Conservation (phyloP, 2,329 filamentous ascomycete species). For the Sarocladium kiliense region DNA sequence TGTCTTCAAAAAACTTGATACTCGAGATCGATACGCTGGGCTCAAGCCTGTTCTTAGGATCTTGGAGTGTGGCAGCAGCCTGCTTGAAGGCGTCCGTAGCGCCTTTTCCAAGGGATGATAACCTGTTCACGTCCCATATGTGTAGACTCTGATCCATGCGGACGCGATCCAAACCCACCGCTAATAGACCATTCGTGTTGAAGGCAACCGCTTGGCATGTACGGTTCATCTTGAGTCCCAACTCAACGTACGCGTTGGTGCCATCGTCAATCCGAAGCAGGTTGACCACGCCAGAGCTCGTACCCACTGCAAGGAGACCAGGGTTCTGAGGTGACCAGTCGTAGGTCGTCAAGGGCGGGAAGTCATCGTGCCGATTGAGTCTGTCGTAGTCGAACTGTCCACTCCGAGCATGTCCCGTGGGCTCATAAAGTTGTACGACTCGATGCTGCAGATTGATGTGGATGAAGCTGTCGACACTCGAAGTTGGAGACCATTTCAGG, state of each 20-base stretch:
- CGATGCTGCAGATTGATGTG: slow-evolving; percentile 61
- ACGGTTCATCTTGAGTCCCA: slow-evolving; percentile 68
- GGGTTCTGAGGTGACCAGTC: slow-evolving; percentile 61
- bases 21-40: slow-evolving; percentile 73
- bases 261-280: slow-evolving; percentile 68
- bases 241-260: slow-evolving; percentile 58
- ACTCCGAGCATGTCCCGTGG: slow-evolving; percentile 52
- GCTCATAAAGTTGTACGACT: slow-evolving; percentile 58
- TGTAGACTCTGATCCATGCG: slow-evolving; percentile 78
- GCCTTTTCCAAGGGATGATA: slow-evolving; percentile 42
- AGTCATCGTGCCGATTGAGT: slow-evolving; percentile 55
- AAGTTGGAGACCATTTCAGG: slow-evolving; percentile 61
- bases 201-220: slow-evolving; percentile 80
- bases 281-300: slow-evolving; percentile 69
- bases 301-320: slow-evolving; percentile 69
- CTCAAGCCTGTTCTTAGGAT: slow-evolving; percentile 55
- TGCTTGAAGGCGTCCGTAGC: slow-evolving; percentile 13
- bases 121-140: slow-evolving; percentile 71
- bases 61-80: slow-evolving; percentile 41
- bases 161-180: slow-evolving; percentile 74
- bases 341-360: slow-evolving; percentile 59
- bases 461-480: slow-evolving; percentile 54
- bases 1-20: slow-evolving; percentile 75
- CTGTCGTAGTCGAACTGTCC: slow-evolving; percentile 54
- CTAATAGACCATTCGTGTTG: slow-evolving; percentile 65